Evolutionary conservation across 225 moss, liverwort and hornwort species (phyloP), one percentile per base, ranked within the genome.

Genomic region (Straminergon stramineum): DNA sequence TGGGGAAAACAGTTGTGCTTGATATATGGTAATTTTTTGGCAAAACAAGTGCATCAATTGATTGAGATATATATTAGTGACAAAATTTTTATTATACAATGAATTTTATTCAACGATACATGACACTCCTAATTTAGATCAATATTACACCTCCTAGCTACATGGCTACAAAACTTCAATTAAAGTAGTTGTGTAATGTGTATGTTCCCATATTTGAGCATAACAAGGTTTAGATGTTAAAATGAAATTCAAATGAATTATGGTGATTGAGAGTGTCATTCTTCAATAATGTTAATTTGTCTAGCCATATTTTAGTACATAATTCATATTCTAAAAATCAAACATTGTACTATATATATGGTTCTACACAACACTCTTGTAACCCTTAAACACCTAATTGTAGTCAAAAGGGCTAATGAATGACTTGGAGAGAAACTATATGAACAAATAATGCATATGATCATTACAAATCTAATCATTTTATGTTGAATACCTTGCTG

Each of bases 1-100:
- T 32, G 1, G 2, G 1, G 1, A 37, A 1, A 37, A 4, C 4
- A 56, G 35, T 56, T 37, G 1, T 0, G 0, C 26, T 79, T 4
- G 4, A 37, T 23, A 10, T 6, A 37, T 37, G 5, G 3, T 6
- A 35, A 2, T 21, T 19, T 43, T 34, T 77, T 13, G 32, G 14
- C 13, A 22, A 52, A 35, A 5, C 2, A 35, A 0, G 0, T 77
- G 23, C 14, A 35, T 37, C 35, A 55, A 22, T 77, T 14, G 15
- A 35, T 55, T 0, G 2, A 8, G 14, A 53, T 13, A 22, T 35
- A 55, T 4, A 55, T 14, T 23, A 15, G 2, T 52, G 30, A 51
- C 45, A 52, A 53, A 77, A 55, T 0, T 22, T 35, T 55, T 2
- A 2, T 35, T 55, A 55, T 5, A 35, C 1, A 0, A 55, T 23